phyloP scores from a whole-genome alignment of 1,284 basidiomycete genomes.

The Puccinia horiana region DNA sequence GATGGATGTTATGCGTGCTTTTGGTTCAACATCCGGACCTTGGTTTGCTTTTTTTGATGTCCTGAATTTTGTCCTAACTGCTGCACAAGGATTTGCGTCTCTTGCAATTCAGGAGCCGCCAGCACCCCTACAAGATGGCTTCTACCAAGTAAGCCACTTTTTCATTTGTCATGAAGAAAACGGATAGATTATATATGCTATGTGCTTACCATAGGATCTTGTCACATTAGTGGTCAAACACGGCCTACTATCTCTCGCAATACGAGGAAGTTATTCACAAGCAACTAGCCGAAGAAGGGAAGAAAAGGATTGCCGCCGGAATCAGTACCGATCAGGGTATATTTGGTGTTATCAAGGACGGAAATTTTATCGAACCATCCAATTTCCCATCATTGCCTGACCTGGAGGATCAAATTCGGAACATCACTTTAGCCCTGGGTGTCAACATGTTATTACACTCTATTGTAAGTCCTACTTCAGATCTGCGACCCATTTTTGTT shows the following conservation, averaged over 20 bases:
- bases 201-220: background rate
- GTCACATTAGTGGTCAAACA: constrained; percentile 27
- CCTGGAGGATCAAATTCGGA: constrained; percentile 5
- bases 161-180: background rate
- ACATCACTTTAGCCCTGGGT: constrained; percentile 22
- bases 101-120: constrained; percentile 36
- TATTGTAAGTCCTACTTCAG: constrained; percentile 8
- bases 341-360: constrained; percentile 41
- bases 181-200: background rate
- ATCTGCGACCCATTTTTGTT: background rate
- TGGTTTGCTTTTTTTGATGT: constrained; percentile 19
- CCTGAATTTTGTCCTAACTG: constrained; percentile 11
- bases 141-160: constrained; percentile 23
- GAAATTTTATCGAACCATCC: constrained; percentile 10
- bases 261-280: constrained; percentile 28
- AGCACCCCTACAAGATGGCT: constrained; percentile 42
- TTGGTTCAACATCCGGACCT: constrained; percentile 30
- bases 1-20: constrained; percentile 36
- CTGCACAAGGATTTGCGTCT: constrained; percentile 11
- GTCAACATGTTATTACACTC: constrained; percentile 33
- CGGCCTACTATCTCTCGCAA: constrained; percentile 30
- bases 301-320: constrained; percentile 2
- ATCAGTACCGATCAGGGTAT: constrained; percentile 40
- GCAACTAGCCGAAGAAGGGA: constrained; percentile 1
- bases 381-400: constrained; percentile 6